These are phyloP conservation scores for Simplicillium sp. DNA, from an alignment of 2,329 filamentous ascomycete species.

Conservation along the genomic window DNA sequence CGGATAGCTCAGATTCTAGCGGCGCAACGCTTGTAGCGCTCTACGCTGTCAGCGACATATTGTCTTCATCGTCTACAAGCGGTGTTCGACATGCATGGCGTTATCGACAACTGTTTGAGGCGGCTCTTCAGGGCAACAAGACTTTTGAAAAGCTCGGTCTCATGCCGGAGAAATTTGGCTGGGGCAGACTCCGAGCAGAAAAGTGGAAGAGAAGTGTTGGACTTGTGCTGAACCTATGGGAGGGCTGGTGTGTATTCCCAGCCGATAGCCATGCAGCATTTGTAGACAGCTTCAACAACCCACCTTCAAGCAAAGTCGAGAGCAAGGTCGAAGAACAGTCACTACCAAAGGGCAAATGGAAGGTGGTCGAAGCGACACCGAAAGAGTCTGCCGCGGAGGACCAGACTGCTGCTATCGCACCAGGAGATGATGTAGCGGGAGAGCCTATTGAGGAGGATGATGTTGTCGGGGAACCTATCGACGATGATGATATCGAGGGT, in stretches of 20 bases:
- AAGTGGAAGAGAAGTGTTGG: conserved; percentile 75
- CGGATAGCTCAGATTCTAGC: conserved; percentile 51
- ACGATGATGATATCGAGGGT: conserved; percentile 34
- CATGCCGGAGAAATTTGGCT: conserved; percentile 61
- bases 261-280: conserved; percentile 65
- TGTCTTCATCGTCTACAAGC: conserved; percentile 67
- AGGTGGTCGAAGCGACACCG: conserved; percentile 33
- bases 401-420: conserved; percentile 7
- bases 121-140: conserved; percentile 54
- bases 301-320: conserved; percentile 35
- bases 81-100: conserved; percentile 80
- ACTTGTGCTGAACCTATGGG: conserved; percentile 61
- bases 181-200: conserved; percentile 74
- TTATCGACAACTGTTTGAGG: conserved; percentile 72
- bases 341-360: conserved; percentile 35
- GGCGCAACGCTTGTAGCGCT: conserved; percentile 69
- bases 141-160: conserved; percentile 69
- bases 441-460: conserved; percentile 36
- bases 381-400: conserved; percentile 7
- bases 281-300: conserved; percentile 59
- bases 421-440: conserved; percentile 29
- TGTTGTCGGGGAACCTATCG: conserved; percentile 36
- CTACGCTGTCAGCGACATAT: conserved; percentile 68
- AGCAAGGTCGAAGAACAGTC: conserved; percentile 18
- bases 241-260: conserved; percentile 64